Base-by-base conservation (phyloP, 2,329 filamentous ascomycete species). In the Dothistroma pini region DNA sequence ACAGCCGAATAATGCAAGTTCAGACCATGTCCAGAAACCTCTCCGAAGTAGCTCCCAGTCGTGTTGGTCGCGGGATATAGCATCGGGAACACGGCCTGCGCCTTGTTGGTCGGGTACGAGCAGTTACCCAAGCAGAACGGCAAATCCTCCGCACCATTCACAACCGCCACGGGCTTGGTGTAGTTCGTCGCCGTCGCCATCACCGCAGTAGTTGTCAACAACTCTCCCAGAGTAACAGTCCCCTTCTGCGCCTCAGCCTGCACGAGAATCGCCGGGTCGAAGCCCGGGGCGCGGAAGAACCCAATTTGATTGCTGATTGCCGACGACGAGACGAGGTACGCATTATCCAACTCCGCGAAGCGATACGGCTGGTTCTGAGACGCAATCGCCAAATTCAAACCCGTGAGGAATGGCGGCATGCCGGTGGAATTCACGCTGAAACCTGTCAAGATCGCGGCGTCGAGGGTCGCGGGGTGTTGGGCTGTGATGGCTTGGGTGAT, bases 401-500 rank as follows among this genome's bases (percentile, higher is more conserved):
- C 68, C 4, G 66, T 54, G 44, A 70, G 38, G 67, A 69, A 71
- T 16, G 67, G 47, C 32, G 56, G 59, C 52, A 71, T 56, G 25
- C 62, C 65, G 22, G 66, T 64, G 19, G 58, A 35, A 52, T 73
- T 71, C 55, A 57, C 54, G 11, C 70, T 70, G 66, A 74, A 75
- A 31, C 77, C 76, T 1, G 75, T 76, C 9, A 79, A 64, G 57
- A 76, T 71, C 22, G 75, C 67, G 47, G 72, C 76, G 63, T 77
- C 71, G 54, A 75, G 68, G 44, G 70, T 70, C 21, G 54, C 34
- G 1, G 75, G 75, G 64, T 76, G 72, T 48, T 69, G 62, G 22
- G 70, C 67, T 0, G 73, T 72, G 41, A 76, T 62, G 41, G 61
- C 72, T 63, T 74, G 68, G 12, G 71, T 74, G 57, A 76, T 63